A percentile compares a stretch with the other conserved stretches of the same genome.
Evolutionary conservation across 352 stramenopile genomes (phyloP).

Genomic region (Phytopythium mirpurense): DNA sequence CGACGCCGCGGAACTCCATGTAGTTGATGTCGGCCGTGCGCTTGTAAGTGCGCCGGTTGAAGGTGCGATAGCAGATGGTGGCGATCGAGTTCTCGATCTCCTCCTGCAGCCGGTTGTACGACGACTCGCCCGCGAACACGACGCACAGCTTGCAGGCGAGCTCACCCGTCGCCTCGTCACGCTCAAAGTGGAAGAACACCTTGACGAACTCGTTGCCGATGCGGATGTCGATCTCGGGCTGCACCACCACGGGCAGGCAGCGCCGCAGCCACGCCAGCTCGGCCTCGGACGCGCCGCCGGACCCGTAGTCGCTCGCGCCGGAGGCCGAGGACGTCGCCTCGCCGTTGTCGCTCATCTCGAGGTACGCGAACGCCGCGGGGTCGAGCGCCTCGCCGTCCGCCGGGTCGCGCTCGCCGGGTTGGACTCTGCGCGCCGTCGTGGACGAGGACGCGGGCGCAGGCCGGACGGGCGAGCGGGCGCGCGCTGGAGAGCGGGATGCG

Average conservation of each 20-base stretch:
- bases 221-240: conserved; percentile 77
- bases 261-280: conserved; percentile 75
- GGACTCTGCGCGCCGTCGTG: neutral
- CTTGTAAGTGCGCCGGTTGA: conserved; percentile 84
- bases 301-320: conserved; percentile 9
- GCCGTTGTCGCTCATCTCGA: conserved; percentile 38
- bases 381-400: conserved; percentile 12
- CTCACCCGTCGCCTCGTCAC: conserved; percentile 32
- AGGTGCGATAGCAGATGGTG: conserved; percentile 79
- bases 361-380: conserved; percentile 25
- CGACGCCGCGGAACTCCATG: conserved; percentile 76
- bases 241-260: conserved; percentile 79
- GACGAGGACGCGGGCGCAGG: too few species aligned
- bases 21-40: conserved; percentile 88
- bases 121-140: conserved; percentile 77
- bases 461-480: neutral
- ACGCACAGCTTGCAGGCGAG: conserved; percentile 80
- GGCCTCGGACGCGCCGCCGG: conserved; percentile 18
- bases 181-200: conserved; percentile 79
- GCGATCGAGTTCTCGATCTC: conserved; percentile 71
- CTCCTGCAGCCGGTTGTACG: conserved; percentile 75
- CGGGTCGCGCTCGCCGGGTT: conserved; percentile 2
- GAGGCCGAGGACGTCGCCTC: conserved; percentile 12
- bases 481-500: neutral
- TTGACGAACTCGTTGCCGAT: conserved; percentile 82